These are phyloP conservation scores for Tulasnella sp. DNA, from an alignment of 768 basidiomycete genomes.

Conservation along the genomic window DNA sequence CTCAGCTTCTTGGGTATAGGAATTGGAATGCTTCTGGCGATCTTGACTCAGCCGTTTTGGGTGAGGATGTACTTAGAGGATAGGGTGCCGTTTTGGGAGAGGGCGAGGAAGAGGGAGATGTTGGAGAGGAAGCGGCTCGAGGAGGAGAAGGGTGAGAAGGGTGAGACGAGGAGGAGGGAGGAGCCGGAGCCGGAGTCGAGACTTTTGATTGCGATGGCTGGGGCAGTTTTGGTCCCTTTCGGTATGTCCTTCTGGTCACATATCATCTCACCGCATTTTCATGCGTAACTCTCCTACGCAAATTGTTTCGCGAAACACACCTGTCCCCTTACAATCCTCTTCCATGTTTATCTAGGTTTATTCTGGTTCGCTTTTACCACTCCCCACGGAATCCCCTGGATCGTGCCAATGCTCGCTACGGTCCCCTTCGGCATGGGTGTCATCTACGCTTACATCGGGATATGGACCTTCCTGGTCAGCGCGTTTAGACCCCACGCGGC, in stretches of 20 bases:
- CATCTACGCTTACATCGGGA: constrained; percentile 54
- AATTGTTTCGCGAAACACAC: too few species aligned
- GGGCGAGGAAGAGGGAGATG: neutral
- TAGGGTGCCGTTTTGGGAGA: neutral
- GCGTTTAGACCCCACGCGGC: constrained; percentile 42
- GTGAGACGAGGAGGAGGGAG: constrained; percentile 11
- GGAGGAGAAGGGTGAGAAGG: neutral
- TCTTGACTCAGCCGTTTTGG: constrained; percentile 31
- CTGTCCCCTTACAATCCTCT: neutral
- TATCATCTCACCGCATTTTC: neutral
- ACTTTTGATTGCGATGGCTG: constrained; percentile 54
- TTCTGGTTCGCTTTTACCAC: constrained; percentile 49
- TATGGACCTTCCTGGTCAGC: constrained; percentile 49
- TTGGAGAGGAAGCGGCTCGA: neutral
- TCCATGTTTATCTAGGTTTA: constrained; percentile 26
- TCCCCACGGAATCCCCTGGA: constrained; percentile 37
- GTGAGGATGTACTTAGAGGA: constrained; percentile 5
- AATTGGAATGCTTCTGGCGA: constrained; percentile 33
- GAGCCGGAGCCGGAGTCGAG: constrained; percentile 52
- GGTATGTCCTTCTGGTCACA: constrained; percentile 28
- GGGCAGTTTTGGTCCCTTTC: constrained; percentile 53
- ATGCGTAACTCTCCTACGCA: too few species aligned
- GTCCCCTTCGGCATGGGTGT: constrained; percentile 44
- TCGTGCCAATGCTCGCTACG: constrained; percentile 36
- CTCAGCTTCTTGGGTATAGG: constrained; percentile 41